Percentiles rank a stretch among this genome's conserved stretches.
Evolutionary conservation across 805 yeast genomes (phyloP).

Genomic region (Lipomyces starkeyi): DNA sequence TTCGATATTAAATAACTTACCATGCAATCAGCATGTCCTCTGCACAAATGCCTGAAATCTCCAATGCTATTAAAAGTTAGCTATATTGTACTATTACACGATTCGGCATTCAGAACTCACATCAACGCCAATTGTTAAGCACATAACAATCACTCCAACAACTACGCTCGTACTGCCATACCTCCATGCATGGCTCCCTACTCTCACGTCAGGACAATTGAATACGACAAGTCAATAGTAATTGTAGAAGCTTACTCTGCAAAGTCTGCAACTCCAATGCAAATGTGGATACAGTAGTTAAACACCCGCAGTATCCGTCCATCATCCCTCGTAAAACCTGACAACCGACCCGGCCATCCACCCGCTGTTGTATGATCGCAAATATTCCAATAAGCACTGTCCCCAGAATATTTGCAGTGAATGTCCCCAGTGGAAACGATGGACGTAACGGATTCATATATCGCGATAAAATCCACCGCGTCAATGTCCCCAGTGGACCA

Average conservation of each 20-base stretch:
- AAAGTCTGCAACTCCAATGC: conserved; percentile 35
- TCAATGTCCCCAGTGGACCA: conserved; percentile 39
- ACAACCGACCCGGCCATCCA: conserved; percentile 21
- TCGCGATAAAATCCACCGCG: conserved; percentile 35
- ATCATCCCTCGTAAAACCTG: conserved; percentile 36
- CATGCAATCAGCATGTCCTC: neutral
- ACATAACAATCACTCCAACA: conserved; percentile 24
- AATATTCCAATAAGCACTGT: conserved; percentile 34
- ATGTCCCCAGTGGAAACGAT: conserved; percentile 40
- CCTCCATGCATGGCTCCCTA: conserved; percentile 27
- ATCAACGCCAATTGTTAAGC: conserved; percentile 30
- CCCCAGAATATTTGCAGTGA: conserved; percentile 39
- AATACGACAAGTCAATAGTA: neutral
- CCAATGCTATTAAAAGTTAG: neutral
- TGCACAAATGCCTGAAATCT: neutral
- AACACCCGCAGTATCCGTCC: conserved; percentile 40
- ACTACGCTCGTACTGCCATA: conserved; percentile 27
- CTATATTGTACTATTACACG: neutral
- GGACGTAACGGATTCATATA: conserved; percentile 27
- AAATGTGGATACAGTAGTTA: conserved; percentile 41
- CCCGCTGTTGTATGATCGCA: conserved; percentile 25
- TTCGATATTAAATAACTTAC: no score
- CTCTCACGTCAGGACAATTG: neutral
- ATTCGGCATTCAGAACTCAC: neutral
- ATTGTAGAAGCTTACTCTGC: conserved; percentile 5